Evolutionary conservation across 129 eudicot species (phyloP), one percentile per base, ranked within the genome.

Genomic region (Tagetes patula): DNA sequence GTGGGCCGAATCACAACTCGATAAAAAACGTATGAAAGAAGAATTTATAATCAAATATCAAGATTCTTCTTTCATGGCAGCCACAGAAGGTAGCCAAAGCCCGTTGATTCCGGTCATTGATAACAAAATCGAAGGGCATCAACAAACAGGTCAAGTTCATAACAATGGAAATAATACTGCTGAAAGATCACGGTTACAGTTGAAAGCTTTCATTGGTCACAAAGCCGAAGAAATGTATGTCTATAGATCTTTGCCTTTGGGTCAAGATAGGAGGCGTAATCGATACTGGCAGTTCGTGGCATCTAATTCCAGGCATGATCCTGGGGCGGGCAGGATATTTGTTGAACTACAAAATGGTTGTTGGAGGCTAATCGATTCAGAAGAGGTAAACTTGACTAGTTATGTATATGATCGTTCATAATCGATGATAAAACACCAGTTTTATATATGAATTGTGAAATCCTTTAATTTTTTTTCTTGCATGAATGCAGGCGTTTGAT

Each of bases 231-330:
- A 94, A 69, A 82, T 90, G 87, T 88, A 94, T 55, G 89, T 85
- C 53, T 94, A 90, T 84, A 84, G 99, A 84, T 94, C 97, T 30
- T 76, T 94, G 82, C 99, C 99, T 47, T 80, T 94, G 70, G 99
- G 99, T 58, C 92, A 83, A 75, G 99, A 94, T 77, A 85, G 99
- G 32, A 82, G 97, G 50, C 89, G 90, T 62, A 94, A 94, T 54
- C 90, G 99, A n/a, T 94, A 94, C 69, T 94, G 99, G 99, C 94
- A 84, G 66, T 94, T 94, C 78, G 88, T 80, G 60, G 96, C 97
- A 50, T 88, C 96, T 38, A 79, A 86, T 45, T 94, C 99, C 41
- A 75, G 84, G 62, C 79, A 86, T 9, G 99, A 94, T 90, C 96
- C 96, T 14, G 99, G 99, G 41, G 80, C 96, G 32, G 99, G 97